Evolutionary conservation across 371 early-diverging fungal species (phyloP).

Genomic region (Umbelopsis sp.): DNA sequence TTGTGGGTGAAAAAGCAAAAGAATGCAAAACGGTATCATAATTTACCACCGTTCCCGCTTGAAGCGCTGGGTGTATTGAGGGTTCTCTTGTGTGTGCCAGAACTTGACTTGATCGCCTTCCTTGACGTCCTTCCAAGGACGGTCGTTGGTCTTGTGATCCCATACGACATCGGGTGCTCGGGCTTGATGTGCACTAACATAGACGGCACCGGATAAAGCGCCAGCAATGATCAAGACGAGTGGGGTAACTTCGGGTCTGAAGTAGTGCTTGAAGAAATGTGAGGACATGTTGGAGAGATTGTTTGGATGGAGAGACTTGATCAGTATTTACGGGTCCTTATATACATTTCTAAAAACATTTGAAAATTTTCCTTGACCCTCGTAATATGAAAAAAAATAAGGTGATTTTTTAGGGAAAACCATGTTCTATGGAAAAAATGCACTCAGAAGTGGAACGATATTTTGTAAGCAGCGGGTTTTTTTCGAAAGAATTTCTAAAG

Average conservation of each 20-base stretch:
- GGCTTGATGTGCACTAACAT: slow-evolving; percentile 32
- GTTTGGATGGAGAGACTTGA: background rate
- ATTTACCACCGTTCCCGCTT: background rate
- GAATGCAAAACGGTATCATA: background rate
- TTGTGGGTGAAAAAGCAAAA: background rate
- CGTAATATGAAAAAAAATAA: background rate
- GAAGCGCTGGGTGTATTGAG: slow-evolving; percentile 13
- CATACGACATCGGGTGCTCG: slow-evolving; percentile 47
- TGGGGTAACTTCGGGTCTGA: slow-evolving; percentile 43
- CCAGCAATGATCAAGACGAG: slow-evolving; percentile 33
- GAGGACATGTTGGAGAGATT: background rate
- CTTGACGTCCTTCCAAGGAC: slow-evolving; percentile 46
- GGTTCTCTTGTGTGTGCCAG: slow-evolving; percentile 2
- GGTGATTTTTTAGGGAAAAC: background rate
- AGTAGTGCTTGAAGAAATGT: slow-evolving; percentile 33
- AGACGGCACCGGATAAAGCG: slow-evolving; percentile 35
- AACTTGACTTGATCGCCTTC: slow-evolving; percentile 17
- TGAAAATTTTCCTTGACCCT: background rate
- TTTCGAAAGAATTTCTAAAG: no score
- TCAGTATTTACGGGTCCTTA: background rate
- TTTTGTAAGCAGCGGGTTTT: background rate
- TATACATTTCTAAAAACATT: background rate
- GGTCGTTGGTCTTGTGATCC: slow-evolving; percentile 36
- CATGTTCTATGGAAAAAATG: background rate
- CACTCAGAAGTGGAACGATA: background rate